Evolutionary conservation across 148 eudicot species (phyloP), one percentile per base, ranked within the genome.

Genomic region (Rhododendron ferrugineum): DNA sequence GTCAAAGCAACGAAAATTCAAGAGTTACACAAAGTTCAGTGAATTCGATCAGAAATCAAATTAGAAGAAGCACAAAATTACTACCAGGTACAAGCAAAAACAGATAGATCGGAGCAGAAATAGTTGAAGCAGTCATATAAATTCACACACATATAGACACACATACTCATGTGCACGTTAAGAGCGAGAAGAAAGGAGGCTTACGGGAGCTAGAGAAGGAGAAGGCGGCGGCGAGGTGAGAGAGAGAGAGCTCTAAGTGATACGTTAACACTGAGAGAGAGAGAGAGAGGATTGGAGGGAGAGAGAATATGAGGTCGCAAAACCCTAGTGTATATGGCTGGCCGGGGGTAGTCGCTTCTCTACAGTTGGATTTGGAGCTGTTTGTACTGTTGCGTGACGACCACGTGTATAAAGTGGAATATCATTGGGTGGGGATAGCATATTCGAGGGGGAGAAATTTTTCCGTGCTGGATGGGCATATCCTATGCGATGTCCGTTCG

Each of bases 401-500:
- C 56, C 56, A 52, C 56, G 56, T 52, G 56, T 52, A 3, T 46
- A 46, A 46, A 0, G 49, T 46, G 49, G 49, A 46, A 46, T 46
- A 46, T 46, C 47, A 46, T 46, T 46, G 49, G 6, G 42, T 5
- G 42, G 7, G 42, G 42, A 40, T 40, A 40, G 42, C 42, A 40
- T 40, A 40, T 40, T 40, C 42, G 1, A 40, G 7, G 42, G 42
- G 42, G 42, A 40, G 42, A 40, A 40, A 40, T 40, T 40, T 40
- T 40, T 6, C 6, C 0, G 42, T 40, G 42, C 7, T 0, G 0
- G 42, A 0, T 40, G 42, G 42, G 7, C 5, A 40, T 40, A 40
- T 5, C 42, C 42, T 5, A 40, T 0, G 6, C 7, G 5, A 37
- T 37, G 6, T 0, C 7, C 42, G 6, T 6, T 5, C 1, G 0